Evolutionary conservation across 805 yeast genomes (phyloP).

Genomic region (Candida ulmi): DNA sequence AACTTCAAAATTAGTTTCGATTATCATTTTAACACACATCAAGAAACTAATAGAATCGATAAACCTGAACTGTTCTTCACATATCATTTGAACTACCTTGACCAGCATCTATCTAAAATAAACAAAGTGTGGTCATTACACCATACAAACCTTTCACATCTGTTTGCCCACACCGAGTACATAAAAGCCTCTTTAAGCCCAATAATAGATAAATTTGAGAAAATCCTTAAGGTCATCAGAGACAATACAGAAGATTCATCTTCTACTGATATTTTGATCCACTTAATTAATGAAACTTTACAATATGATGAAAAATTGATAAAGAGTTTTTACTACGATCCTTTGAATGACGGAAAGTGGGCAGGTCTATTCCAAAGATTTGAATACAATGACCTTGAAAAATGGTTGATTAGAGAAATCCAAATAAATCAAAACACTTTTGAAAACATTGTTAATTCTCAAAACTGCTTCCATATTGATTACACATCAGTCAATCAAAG

Average conservation of each 20-base stretch:
- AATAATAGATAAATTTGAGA: constrained; percentile 35
- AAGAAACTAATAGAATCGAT: constrained; percentile 39
- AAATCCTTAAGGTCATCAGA: constrained; percentile 19
- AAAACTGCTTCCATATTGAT: constrained; percentile 42
- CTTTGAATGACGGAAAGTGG: constrained; percentile 25
- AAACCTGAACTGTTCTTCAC: constrained; percentile 49
- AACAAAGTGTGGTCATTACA: constrained; percentile 34
- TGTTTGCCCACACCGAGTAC: constrained; percentile 33
- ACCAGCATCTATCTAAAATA: constrained; percentile 33
- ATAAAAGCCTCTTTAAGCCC: constrained; percentile 34
- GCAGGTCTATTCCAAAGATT: constrained; percentile 21
- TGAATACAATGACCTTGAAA: constrained; percentile 26
- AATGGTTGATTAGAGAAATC: constrained; percentile 45
- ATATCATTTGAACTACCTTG: constrained; percentile 42
- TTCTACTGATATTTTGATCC: constrained; percentile 19
- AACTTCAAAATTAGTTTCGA: constrained; percentile 44
- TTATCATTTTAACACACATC: constrained; percentile 44
- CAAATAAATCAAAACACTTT: constrained; percentile 40
- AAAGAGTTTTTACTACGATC: constrained; percentile 37
- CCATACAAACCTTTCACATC: constrained; percentile 19
- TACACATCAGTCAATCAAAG: constrained; percentile 29
- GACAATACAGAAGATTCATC: constrained; percentile 23
- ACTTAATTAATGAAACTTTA: constrained; percentile 34
- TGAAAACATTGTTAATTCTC: constrained; percentile 33
- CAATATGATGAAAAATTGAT: constrained; percentile 31